Evolutionary conservation across 2,329 filamentous ascomycete genomes (phyloP), one percentile per base, ranked within the genome.

Genomic region (Colletotrichum shisoi): DNA sequence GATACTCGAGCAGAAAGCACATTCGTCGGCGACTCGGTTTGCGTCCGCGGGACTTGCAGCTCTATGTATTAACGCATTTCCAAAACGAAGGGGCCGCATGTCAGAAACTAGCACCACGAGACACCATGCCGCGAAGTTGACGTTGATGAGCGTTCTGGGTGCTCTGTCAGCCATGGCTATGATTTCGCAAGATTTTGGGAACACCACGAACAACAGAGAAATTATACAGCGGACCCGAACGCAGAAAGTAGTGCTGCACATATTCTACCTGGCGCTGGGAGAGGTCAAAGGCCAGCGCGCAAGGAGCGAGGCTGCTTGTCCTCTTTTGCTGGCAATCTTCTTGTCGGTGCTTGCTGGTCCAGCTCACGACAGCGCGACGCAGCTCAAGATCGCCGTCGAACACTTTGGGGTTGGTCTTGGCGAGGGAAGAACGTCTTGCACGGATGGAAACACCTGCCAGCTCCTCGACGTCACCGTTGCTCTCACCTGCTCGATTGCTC

Each of bases 401-500:
- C 6, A 21, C 15, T 17, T 57, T 42, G 59, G 40, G 40, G 27
- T 13, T 37, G 9, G n/a, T 63, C n/a, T 40, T 56, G 49, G 24
- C 37, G n/a, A 34, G n/a, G 19, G 53, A 48, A 45, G 21, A 53
- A 46, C 9, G 3, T 48, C 27, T 27, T 34, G 19, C 34, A 42
- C 21, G 11, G n/a, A 19, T 17, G 53, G 39, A 3, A 48, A 63
- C 17, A n/a, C 13, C 27, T 13, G 56, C 42, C 71, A 72, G 42
- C 70, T 75, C 17, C 77, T 79, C 70, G 74, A 77, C 62, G 73
- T 72, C 11, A 72, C 79, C 0, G 72, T 80, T 5, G 71, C 74
- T 1, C 76, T 87, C 44, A 72, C 82, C 37, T 81, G 80, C 63
- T 80, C 79, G 7, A 73, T 85, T 12, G 81, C 84, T 2, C 79